Base-by-base conservation (phyloP, 108 stramenopile genomes). In the Skeletonema grethae region DNA sequence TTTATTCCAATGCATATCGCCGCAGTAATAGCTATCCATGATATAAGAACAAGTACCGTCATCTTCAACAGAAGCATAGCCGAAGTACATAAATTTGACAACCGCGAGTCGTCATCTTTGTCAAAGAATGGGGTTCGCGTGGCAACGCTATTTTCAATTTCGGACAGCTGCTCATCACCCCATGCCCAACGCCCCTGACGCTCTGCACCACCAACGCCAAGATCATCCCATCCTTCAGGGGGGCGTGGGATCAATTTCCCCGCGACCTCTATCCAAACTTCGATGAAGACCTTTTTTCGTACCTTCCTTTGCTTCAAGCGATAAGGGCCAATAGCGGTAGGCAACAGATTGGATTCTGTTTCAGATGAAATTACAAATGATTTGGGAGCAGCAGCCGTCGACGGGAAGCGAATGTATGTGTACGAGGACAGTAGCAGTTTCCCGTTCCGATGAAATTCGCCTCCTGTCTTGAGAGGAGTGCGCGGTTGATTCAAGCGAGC, bases 201-300 rank as follows among this genome's bases (percentile, higher is more conserved):
- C 65, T 76, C 86, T 16, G 95, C 89, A 25, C 91, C 91, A 9
- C 92, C 95, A 35, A 75, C 87, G 53, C 87, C 90, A 28, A 96
- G 86, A 67, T 96, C 92, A 69, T 96, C 95, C 95, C 95, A 96
- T 15, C 92, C 95, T 78, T 92, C 89, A 6, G 95, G 95, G 3
- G 95, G 95, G 16, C 95, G 80, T 11, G 89, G 71, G 67, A 96
- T 91, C 43, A 82, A 69, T 2, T 76, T 77, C 9, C 89, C 91
- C 36, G 70, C 46, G 1, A 79, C 65, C 74, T 95, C 94, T 55
- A 62, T 58, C 84, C 88, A 95, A 16, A 95, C 63, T 65, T 89
- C 87, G 59, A 95, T 90, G 0, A 76, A 25, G 10, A 28, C n/a
- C 9, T 30, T 28, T 28, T 20, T 28, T 36, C 56, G 65, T 5